These are phyloP conservation scores for Nelumbo lutea DNA, from an alignment of 164 flowering plant genomes.

Conservation along the genomic window DNA sequence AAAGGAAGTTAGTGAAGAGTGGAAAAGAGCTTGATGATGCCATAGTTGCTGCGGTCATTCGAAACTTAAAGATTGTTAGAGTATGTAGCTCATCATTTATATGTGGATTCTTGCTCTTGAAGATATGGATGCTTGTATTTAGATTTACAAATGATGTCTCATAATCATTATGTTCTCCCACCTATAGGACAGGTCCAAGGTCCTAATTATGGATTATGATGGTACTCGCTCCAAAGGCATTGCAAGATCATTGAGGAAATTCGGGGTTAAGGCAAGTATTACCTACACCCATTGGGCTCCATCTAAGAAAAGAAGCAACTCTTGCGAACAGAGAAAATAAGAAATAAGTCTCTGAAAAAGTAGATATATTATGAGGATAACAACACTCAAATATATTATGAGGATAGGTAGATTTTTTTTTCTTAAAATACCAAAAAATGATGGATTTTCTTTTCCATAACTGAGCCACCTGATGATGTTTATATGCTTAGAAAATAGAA, in stretches of 20 bases:
- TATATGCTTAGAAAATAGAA: too few relatives aligned
- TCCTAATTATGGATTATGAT: conserved; percentile 85
- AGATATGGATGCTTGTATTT: not conserved
- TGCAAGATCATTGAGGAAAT: conserved; percentile 84
- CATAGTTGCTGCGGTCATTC: conserved; percentile 64
- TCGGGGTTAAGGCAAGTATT: conserved; percentile 73
- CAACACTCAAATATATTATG: too few relatives aligned
- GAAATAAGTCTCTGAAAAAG: too few relatives aligned
- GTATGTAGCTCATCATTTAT: conserved; percentile 35
- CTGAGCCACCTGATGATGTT: too few relatives aligned
- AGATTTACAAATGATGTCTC: conserved; percentile 17
- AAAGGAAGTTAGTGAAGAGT: conserved; percentile 51
- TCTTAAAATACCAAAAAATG: too few relatives aligned
- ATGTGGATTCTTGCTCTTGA: not conserved
- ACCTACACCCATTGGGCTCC: not conserved
- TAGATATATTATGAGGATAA: too few relatives aligned
- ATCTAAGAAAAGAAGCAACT: not conserved
- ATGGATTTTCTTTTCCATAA: too few relatives aligned
- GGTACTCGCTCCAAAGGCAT: conserved; percentile 82
- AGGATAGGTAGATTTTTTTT: too few relatives aligned
- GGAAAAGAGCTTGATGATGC: conserved; percentile 68
- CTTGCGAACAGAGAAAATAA: too few relatives aligned
- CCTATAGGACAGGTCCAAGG: conserved; percentile 85
- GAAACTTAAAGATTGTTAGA: conserved; percentile 68
- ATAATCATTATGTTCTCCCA: conserved; percentile 20